phyloP scores from a whole-genome alignment of 2,329 filamentous ascomycete species.

The Talaromyces sp. region DNA sequence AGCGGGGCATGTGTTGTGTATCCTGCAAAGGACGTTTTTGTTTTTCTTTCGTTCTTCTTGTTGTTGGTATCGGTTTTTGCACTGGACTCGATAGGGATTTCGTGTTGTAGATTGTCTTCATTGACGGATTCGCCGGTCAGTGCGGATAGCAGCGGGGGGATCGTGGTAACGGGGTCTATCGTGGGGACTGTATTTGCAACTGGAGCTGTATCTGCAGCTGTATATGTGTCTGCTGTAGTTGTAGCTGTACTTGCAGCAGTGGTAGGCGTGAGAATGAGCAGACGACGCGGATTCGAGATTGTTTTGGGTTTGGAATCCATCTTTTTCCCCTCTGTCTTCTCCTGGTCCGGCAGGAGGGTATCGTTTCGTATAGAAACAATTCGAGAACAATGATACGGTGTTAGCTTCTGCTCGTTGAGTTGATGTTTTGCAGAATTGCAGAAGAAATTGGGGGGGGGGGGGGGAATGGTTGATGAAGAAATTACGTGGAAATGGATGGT shows the following conservation, averaged over 20 bases:
- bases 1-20: conserved; percentile 44
- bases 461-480: too few relatives aligned
- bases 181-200: background rate
- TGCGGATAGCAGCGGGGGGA: conserved; percentile 33
- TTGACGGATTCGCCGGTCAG: conserved; percentile 30
- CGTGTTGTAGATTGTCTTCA: conserved; percentile 15
- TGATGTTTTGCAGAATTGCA: too few relatives aligned
- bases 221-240: too few relatives aligned
- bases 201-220: conserved; percentile 17
- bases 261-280: conserved; percentile 37
- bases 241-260: conserved; percentile 24
- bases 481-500: background rate
- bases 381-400: background rate
- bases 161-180: conserved; percentile 14
- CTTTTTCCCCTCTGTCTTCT: background rate
- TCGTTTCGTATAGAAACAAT: background rate
- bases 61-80: background rate
- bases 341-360: conserved; percentile 7
- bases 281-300: conserved; percentile 37
- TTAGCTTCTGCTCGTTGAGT: background rate
- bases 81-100: background rate
- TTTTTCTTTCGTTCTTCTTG: conserved; percentile 8
- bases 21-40: conserved; percentile 35
- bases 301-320: conserved; percentile 12
- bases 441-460: too few relatives aligned